These are phyloP conservation scores for Taiwanofungus camphoratus DNA, from an alignment of 1,284 basidiomycete genomes.

Conservation along the genomic window DNA sequence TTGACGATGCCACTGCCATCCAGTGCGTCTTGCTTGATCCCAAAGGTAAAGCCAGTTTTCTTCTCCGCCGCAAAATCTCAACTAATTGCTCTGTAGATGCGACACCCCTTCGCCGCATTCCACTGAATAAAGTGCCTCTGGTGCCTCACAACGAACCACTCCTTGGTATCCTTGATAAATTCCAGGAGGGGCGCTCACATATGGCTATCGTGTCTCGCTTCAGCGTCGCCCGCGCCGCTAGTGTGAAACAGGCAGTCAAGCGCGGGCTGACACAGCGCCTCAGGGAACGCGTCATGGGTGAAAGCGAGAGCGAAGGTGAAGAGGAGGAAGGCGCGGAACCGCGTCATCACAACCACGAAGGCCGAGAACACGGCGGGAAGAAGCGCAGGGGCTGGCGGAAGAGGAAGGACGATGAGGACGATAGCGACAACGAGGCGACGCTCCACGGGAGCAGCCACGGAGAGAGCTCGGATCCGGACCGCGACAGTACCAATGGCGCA, in stretches of 20 bases:
- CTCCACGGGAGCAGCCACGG: conserved; percentile 26
- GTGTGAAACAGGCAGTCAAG: conserved; percentile 66
- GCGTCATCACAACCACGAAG: conserved; percentile 17
- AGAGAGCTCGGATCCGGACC: conserved; percentile 26
- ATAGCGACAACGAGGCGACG: conserved; percentile 29
- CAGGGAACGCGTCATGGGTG: conserved; percentile 58
- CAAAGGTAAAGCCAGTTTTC: conserved; percentile 60
- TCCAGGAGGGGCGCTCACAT: conserved; percentile 88
- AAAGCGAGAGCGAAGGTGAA: conserved; percentile 41
- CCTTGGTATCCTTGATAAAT: conserved; percentile 82
- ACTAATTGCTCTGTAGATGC: conserved; percentile 45
- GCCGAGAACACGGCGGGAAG: conserved; percentile 9
- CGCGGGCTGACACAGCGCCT: conserved; percentile 67
- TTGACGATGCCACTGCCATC: not conserved
- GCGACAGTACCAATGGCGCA: conserved; percentile 9
- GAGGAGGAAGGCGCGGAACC: conserved; percentile 17
- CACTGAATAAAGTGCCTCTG: conserved; percentile 80
- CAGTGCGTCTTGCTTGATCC: conserved; percentile 84
- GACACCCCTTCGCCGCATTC: conserved; percentile 70
- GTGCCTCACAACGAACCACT: conserved; percentile 85
- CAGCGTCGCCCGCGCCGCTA: conserved; percentile 44
- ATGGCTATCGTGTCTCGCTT: conserved; percentile 83
- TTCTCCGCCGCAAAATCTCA: not conserved
- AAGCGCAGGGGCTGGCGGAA: conserved; percentile 11
- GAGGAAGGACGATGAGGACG: conserved; percentile 27